Base-by-base conservation (phyloP, 495 filamentous ascomycete species). In the Ramalina peruviana region DNA sequence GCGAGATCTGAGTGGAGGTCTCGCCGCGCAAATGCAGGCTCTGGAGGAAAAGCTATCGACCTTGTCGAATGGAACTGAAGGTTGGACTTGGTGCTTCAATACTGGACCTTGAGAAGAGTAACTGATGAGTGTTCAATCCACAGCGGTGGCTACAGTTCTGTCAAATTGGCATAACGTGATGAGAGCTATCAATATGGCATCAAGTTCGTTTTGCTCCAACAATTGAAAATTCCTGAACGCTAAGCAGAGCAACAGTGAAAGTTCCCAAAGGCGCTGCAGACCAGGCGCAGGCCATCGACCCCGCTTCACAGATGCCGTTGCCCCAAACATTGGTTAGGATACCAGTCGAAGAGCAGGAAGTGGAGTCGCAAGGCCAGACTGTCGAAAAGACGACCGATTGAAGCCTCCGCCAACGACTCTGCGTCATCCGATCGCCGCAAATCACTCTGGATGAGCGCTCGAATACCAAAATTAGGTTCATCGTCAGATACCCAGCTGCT, bases 111-210 rank as follows among this genome's bases (percentile, higher is more conserved):
- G 45, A 25, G 33, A 33, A 36, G 36, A n/a, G 44, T 46, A 26
- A 52, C 43, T 58, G 47, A 53, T 49, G 43, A 25, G 55, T 11
- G 52, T 53, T 42, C 37, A 56, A 41, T 49, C 25, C 53, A 44
- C 61, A 92, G 90, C 88, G 57, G 88, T 98, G 60, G 92, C 92
- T 43, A 79, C 81, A 42, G 92, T 98, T 16, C 67, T 98, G 53
- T 77, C 85, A 42, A 98, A 98, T 65, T 98, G 92, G 92, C 84
- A 94, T 58, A 93, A 88, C 62, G 89, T 98, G 46, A 73, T 98
- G 17, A 76, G 84, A 45, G 88, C 88, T 36, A 96, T 98, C 58
- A 85, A 83, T 60, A 93, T 98, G 81, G 89, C 93, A 50, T 94
- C 88, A 46, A 78, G 92, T 98, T 79, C 62, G 84, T 65, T 54